Conservation (phyloP, 352 stramenopile genomes). For the Pythium phragmitis region DNA sequence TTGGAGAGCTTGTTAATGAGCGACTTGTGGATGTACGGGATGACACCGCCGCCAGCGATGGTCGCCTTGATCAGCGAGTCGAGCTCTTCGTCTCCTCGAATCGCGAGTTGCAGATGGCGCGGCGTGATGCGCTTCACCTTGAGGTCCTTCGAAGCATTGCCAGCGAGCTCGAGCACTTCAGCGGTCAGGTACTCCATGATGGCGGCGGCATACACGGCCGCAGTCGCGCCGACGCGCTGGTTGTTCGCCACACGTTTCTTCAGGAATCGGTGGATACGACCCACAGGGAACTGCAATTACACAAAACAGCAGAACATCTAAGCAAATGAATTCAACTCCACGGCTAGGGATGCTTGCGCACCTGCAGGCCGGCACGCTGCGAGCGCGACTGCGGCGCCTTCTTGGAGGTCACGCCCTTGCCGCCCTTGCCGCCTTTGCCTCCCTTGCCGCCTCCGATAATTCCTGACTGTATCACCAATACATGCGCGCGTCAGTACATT, state of each 20-base stretch:
- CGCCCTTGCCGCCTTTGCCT: conserved; percentile 98
- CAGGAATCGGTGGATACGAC: conserved; percentile 99
- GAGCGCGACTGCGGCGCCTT: conserved; percentile 98
- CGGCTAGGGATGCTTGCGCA: conserved; percentile 26
- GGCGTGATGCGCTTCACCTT: conserved; percentile 99
- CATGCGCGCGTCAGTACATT: background rate
- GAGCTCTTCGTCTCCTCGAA: conserved; percentile 99
- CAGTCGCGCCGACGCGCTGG: conserved; percentile 98
- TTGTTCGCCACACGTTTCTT: conserved; percentile 98
- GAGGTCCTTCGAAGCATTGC: conserved; percentile 96
- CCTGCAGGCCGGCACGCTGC: conserved; percentile 96
- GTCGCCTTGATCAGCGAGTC: conserved; percentile 99
- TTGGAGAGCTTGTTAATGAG: conserved; percentile 98
- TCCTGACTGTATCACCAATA: conserved; percentile 44
- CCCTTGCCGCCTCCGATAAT: conserved; percentile 94
- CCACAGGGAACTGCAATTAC: conserved; percentile 95
- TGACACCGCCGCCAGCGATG: conserved; percentile 99
- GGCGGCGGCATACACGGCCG: conserved; percentile 99
- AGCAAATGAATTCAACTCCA: background rate
- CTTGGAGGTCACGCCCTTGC: conserved; percentile 98
- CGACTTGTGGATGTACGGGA: conserved; percentile 99
- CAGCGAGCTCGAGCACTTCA: conserved; percentile 99
- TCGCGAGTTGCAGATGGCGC: conserved; percentile 98
- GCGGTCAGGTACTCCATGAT: conserved; percentile 99
- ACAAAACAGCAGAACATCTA: background rate